Evolutionary conservation across 2,329 filamentous ascomycete species (phyloP), one percentile per base, ranked within the genome.

Genomic region (Fonsecaea pedrosoi): DNA sequence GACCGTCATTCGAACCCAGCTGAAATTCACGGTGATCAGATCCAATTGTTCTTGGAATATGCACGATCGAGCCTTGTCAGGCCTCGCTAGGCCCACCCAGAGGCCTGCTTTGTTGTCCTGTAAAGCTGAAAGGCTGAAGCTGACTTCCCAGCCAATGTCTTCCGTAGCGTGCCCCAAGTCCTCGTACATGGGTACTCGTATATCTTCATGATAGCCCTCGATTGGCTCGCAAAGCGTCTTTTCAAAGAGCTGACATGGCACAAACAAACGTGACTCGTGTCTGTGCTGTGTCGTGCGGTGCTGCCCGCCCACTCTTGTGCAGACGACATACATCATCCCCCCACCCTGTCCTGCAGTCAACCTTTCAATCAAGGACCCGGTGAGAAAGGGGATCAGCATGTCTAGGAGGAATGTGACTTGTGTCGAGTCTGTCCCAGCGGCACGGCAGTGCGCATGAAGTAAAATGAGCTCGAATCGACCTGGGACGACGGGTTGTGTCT

Each of bases 1-100:
- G 25, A 38, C 37, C 7, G 7, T 53, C n/a, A n/a, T 18, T 50
- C 45, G 34, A 48, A 32, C n/a, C 18, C 54, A 65, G 66, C 62
- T 68, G 66, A 62, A 65, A 32, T 21, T 42, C 61, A 42, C 21
- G 60, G 15, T 54, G 54, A 53, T 60, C 42, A 65, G 32, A 54
- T 60, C 66, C 62, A 68, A 68, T 68, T 45, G 53, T 12, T 30
- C 34, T 37, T 18, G 25, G 25, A 55, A 15, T 48, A 65, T 68
- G 66, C 66, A 65, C n/a, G 66, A 65, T 62, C 53, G 42, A 68
- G 66, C 66, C 66, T 68, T 38, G 62, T 65, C 58, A 55, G 21
- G 45, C 12, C 21, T 34, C 35, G 21, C 50, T 53, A 32, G 54
- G 15, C 53, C 40, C 37, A 35, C 12, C n/a, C 10, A 25, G 25